These are phyloP conservation scores for Candolleomyces aberdarensis DNA, from an alignment of 768 basidiomycete genomes.

Conservation along the genomic window DNA sequence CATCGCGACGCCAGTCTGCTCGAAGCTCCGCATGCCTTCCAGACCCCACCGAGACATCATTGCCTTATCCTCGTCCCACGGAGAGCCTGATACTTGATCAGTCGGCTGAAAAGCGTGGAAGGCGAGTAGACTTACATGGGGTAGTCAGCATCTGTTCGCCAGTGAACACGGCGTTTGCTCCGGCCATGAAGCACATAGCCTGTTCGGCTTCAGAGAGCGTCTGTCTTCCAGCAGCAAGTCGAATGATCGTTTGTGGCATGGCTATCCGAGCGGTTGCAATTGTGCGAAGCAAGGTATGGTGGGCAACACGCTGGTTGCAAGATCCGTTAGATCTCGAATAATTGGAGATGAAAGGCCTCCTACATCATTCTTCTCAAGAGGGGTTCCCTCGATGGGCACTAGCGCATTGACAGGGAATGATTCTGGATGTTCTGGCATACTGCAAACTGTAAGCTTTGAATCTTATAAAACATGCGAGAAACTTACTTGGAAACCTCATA, in stretches of 20 bases:
- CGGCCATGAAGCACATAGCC: constrained; percentile 98
- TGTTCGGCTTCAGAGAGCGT: constrained; percentile 88
- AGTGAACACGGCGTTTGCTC: constrained; percentile 98
- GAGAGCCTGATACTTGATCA: constrained; percentile 40
- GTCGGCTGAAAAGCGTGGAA: background rate
- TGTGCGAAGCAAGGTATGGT: constrained; percentile 85
- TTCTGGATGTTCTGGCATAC: constrained; percentile 96
- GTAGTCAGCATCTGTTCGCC: constrained; percentile 98
- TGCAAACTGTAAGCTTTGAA: constrained; percentile 27
- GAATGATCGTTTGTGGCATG: constrained; percentile 89
- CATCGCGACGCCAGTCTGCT: constrained; percentile 57
- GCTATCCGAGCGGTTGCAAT: constrained; percentile 94
- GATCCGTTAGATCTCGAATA: constrained; percentile 13
- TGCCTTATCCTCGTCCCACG: constrained; percentile 66
- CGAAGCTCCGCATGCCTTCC: constrained; percentile 88
- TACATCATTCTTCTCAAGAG: constrained; percentile 87
- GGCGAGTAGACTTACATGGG: constrained; percentile 60
- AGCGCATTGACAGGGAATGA: constrained; percentile 98
- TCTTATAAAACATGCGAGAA: background rate
- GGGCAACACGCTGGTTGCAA: constrained; percentile 61
- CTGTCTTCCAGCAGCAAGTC: constrained; percentile 92
- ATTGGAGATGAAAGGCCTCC: constrained; percentile 40
- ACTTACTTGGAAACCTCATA: constrained; percentile 88
- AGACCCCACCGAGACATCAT: constrained; percentile 95
- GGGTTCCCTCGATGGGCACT: constrained; percentile 94